Evolutionary conservation across 1,284 basidiomycete species (phyloP), one percentile per base, ranked within the genome.

Genomic region (Trametes pubescens): DNA sequence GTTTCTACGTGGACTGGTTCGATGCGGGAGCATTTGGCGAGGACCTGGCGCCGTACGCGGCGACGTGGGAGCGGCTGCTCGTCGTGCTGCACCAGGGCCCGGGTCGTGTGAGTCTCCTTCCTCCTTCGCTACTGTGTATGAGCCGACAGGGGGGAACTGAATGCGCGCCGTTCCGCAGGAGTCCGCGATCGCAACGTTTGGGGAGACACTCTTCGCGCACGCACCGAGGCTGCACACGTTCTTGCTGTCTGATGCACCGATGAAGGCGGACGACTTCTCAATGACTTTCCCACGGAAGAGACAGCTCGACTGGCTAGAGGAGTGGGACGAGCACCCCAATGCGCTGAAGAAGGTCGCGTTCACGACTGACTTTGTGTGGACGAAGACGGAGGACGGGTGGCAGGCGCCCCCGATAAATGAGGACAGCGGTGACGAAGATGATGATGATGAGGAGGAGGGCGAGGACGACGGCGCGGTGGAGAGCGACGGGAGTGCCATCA

Each of bases 211-310:
- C 2, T 40, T 55, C 26, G 38, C 53, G 24, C 53, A 32, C 24
- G n/a, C 53, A 38, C 53, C 53, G 8, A 38, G 11, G 16, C 40
- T 55, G 53, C 53, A 44, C 24, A 44, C 53, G 4, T 55, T 55
- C 24, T 9, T 40, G 8, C 38, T 55, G 24, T 55, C 53, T 11
- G 53, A 55, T 8, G 40, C 40, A 16, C 40, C 40, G 3, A 18
- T 16, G 13, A 43, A 43, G 18, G 40, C 29, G 29, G 29, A 32
- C 29, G 29, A 32, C 29, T 32, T n/a, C n/a, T n/a, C n/a, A n/a
- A 18, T n/a, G 6, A 18, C 37, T 14, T 46, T 24, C 43, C 5
- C 43, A 2, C 7, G 29, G 29, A 34, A 10, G 32, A 51, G 8
- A 21, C 49, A 51, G 32, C 32, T 51, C 8, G 9, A 16, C 6